Evolutionary conservation across 1,284 basidiomycete species (phyloP).

Genomic region (Apiotrichum akiyoshidainum): DNA sequence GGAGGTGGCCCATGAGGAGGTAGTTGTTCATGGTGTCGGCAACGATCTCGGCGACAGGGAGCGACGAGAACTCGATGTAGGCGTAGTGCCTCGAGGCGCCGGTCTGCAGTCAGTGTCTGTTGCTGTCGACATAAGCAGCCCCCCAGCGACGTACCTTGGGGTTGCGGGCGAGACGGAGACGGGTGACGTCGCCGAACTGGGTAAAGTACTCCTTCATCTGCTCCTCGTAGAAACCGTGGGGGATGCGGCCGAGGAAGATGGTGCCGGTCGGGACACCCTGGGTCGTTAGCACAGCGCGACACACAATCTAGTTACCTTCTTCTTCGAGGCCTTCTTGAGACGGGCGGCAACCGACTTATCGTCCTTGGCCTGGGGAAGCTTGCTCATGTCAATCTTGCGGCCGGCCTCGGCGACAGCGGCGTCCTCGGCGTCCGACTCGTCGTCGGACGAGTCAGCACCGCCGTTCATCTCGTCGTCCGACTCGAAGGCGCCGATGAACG

Average conservation of each 20-base stretch:
- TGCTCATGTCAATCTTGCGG: constrained; percentile 59
- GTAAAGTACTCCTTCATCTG: constrained; percentile 89
- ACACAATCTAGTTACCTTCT: constrained; percentile 58
- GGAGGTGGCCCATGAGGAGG: constrained; percentile 86
- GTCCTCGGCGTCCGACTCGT: constrained; percentile 64
- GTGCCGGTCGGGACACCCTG: constrained; percentile 67
- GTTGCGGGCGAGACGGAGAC: constrained; percentile 86
- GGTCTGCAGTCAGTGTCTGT: constrained; percentile 58
- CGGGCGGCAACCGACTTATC: constrained; percentile 73
- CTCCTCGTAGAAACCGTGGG: constrained; percentile 95
- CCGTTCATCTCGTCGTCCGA: constrained; percentile 53
- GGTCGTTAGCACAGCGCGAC: neutral
- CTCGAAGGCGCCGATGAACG: constrained; percentile 65
- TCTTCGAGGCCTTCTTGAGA: constrained; percentile 75
- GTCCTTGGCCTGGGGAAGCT: constrained; percentile 79
- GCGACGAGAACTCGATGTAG: constrained; percentile 90
- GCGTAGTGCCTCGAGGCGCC: constrained; percentile 95
- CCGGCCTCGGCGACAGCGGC: constrained; percentile 49
- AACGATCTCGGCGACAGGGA: constrained; percentile 87
- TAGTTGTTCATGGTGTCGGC: constrained; percentile 99
- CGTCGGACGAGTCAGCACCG: constrained; percentile 71
- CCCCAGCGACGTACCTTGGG: constrained; percentile 64
- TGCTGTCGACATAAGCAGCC: too few species aligned
- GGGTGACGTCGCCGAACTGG: constrained; percentile 89
- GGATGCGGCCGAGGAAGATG: constrained; percentile 83